Evolutionary conservation across 2,329 filamentous ascomycete genomes (phyloP).

Genomic region (Ceratocystis eucalypticola): DNA sequence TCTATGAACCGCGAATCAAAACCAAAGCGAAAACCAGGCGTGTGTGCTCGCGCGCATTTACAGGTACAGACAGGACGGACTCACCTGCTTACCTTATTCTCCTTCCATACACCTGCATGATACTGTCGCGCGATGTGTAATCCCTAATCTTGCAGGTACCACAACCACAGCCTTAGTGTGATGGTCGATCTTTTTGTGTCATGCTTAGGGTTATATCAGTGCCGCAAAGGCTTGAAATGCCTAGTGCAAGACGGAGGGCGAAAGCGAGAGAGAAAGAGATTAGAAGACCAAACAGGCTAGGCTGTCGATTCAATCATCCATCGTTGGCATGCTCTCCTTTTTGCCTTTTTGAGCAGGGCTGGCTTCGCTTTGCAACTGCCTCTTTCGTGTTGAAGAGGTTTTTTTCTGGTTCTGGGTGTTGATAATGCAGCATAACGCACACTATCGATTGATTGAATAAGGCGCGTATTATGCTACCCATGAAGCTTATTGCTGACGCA

Average conservation of each 20-base stretch:
- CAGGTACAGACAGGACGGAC: not conserved
- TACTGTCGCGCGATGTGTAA: not conserved
- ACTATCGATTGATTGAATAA: no score
- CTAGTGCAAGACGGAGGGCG: not conserved
- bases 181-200: not conserved
- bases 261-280: not conserved
- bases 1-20: not conserved
- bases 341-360: no score
- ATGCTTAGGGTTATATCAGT: not conserved
- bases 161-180: not conserved
- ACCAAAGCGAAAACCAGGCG: not conserved
- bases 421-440: no score
- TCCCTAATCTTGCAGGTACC: not conserved
- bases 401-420: no score
- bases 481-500: no score
- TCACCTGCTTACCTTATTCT: not conserved
- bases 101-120: not conserved
- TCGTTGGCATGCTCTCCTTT: no score
- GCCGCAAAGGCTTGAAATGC: not conserved
- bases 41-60: not conserved
- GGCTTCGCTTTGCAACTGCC: no score
- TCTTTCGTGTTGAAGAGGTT: no score
- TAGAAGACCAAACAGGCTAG: not conserved
- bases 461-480: no score
- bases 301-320: no score